Conservation (phyloP, 2,329 filamentous ascomycete genomes). For the Neoascochyta sp. region DNA sequence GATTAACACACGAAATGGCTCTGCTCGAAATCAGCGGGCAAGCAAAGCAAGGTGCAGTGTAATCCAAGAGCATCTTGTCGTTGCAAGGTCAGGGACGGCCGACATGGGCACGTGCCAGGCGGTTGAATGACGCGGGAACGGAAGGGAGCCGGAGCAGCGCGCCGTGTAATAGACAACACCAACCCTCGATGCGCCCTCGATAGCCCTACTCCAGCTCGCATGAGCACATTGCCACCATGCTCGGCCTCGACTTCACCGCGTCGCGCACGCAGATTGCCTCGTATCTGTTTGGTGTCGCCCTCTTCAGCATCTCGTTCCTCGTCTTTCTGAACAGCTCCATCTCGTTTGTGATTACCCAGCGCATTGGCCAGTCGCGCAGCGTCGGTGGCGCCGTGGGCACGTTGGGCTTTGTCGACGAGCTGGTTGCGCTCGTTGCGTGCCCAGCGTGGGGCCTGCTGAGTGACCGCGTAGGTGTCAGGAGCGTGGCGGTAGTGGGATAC, state of each 20-base stretch:
- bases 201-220: conserved; percentile 15
- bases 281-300: conserved; percentile 76
- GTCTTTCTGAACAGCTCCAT: conserved; percentile 84
- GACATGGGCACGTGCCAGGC: too few relatives aligned
- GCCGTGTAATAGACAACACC: too few relatives aligned
- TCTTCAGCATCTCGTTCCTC: conserved; percentile 85
- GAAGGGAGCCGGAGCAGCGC: too few relatives aligned
- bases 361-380: conserved; percentile 67
- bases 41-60: too few relatives aligned
- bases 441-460: conserved; percentile 75
- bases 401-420: conserved; percentile 78
- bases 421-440: conserved; percentile 76
- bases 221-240: conserved; percentile 28
- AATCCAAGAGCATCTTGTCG: too few relatives aligned
- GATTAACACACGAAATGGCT: too few relatives aligned
- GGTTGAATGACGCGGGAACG: too few relatives aligned
- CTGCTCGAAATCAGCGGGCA: too few relatives aligned
- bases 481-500: conserved; percentile 68
- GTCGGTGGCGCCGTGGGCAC: conserved; percentile 82
- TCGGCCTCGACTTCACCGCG: conserved; percentile 52
- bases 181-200: conserved; percentile 9
- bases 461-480: conserved; percentile 70
- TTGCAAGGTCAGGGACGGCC: too few relatives aligned
- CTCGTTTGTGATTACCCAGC: conserved; percentile 79
- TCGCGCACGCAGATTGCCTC: conserved; percentile 57